Base-by-base conservation (phyloP, 2,329 filamentous ascomycete species). In the Gnomoniopsis sp. region DNA sequence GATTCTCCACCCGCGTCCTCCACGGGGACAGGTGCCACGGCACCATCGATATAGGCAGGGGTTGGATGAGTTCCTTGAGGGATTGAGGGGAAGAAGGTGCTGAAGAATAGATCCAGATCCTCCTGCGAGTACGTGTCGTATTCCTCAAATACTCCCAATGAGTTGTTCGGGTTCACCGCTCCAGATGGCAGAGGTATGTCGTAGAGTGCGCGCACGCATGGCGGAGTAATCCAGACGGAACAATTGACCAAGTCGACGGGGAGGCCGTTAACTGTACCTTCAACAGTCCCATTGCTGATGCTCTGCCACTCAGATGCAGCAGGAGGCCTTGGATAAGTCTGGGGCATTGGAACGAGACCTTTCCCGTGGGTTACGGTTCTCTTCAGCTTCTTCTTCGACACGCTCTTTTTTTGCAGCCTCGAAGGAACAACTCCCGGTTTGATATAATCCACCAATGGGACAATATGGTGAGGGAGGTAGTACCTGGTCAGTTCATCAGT, bases 1-100 rank as follows among this genome's bases (percentile, higher is more conserved):
- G 66, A 64, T 61, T 75, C 73, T 2, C 60, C 64, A 22, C 71
- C 72, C 19, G 66, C 67, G 53, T 50, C 23, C 6, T 36, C 33
- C 7, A 43, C 46, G 15, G 57, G 41, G 10, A 23, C 6, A 3
- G 58, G 17, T 14, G 54, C 58, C 30, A 60, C 47, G 6, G 54
- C 58, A 17, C 58, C 58, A 43, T 60, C 58, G 26, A 58, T 53
- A 14, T 50, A 41, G 0, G 36, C 22, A n/a, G 49, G 30, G 23
- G 51, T 48, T 6, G 58, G 58, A 12, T 60, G 58, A 8, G 55
- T 60, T 0, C 55, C 58, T 14, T 53, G 41, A 3, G 58, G 58
- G 3, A 60, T 58, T 17, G 36, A 41, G 15, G 55, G 54, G 19
- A 21, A 23, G n/a, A 30, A 60, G 1, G 36, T 54, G 3, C n/a